phyloP scores from a whole-genome alignment of 345 rosid species.

The Populus pruinosa region DNA sequence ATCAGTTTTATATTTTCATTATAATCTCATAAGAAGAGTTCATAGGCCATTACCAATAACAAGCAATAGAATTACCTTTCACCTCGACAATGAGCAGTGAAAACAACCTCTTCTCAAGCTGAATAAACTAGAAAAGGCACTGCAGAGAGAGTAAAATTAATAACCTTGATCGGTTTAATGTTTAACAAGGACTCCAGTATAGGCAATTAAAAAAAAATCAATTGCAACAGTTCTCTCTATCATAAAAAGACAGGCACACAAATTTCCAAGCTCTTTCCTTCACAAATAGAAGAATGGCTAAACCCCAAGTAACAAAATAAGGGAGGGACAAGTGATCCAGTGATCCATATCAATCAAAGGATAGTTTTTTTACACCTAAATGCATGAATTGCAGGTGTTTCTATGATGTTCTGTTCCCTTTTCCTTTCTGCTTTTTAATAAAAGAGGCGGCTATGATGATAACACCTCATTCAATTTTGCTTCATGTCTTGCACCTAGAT shows the following conservation, averaged over 20 bases:
- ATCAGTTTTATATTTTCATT: not conserved
- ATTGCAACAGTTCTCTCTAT: not conserved
- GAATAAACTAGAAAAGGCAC: constrained; percentile 57
- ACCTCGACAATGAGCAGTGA: constrained; percentile 14
- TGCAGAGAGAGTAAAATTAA: constrained; percentile 29
- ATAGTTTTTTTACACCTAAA: not conserved
- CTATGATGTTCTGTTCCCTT: not conserved
- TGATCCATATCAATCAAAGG: not conserved
- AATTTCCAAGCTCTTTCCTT: not conserved
- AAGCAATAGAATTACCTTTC: constrained; percentile 14
- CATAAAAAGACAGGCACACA: not conserved
- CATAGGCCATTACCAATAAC: not conserved
- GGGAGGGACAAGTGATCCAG: not conserved
- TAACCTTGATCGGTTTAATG: constrained; percentile 4
- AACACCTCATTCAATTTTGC: not conserved
- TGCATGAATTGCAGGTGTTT: not conserved
- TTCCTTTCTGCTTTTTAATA: not conserved
- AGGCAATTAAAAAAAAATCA: not conserved
- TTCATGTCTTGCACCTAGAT: not conserved
- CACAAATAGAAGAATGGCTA: not conserved
- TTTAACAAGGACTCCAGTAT: not conserved
- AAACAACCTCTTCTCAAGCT: constrained; percentile 33
- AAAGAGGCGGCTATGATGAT: not conserved
- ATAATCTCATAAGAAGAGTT: not conserved
- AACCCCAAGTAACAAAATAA: not conserved